Percentiles rank a stretch among this genome's conserved stretches.
These are phyloP conservation scores for Lodderomyces parapsilosis DNA, from an alignment of 1,139 yeast genomes.

Conservation along the genomic window DNA sequence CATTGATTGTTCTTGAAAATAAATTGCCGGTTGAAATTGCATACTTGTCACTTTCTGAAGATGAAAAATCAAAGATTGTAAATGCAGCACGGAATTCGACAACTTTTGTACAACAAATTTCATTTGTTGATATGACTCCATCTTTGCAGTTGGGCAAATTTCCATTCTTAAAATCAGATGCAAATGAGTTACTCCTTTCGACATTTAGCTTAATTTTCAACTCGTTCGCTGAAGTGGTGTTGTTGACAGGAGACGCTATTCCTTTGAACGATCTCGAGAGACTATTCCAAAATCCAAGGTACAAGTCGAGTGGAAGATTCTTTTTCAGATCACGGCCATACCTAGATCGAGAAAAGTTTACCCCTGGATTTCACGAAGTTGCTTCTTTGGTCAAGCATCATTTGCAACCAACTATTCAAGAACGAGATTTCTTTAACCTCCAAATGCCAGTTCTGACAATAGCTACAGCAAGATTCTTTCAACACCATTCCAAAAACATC, in stretches of 20 bases:
- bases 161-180: not conserved
- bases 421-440: constrained; percentile 21
- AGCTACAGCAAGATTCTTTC: not conserved
- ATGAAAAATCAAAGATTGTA: constrained; percentile 20
- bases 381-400: constrained; percentile 23
- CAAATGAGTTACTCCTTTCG: not conserved
- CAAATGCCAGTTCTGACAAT: constrained; percentile 7
- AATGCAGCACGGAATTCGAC: constrained; percentile 19
- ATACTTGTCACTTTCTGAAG: constrained; percentile 14
- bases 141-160: not conserved
- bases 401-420: constrained; percentile 25
- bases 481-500: constrained; percentile 18
- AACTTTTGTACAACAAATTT: constrained; percentile 9
- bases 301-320: constrained; percentile 22
- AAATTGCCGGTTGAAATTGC: constrained; percentile 31
- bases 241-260: constrained; percentile 26
- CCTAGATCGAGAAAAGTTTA: constrained; percentile 18
- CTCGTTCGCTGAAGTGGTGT: constrained; percentile 30
- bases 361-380: constrained; percentile 33
- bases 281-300: constrained; percentile 21
- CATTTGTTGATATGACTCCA: constrained; percentile 4
- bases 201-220: constrained; percentile 28
- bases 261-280: constrained; percentile 23
- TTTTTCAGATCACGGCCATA: constrained; percentile 30
- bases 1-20: constrained; percentile 28